Evolutionary conservation across 495 filamentous ascomycete genomes (phyloP), one percentile per base, ranked within the genome.

Genomic region (Penicillium angulare): DNA sequence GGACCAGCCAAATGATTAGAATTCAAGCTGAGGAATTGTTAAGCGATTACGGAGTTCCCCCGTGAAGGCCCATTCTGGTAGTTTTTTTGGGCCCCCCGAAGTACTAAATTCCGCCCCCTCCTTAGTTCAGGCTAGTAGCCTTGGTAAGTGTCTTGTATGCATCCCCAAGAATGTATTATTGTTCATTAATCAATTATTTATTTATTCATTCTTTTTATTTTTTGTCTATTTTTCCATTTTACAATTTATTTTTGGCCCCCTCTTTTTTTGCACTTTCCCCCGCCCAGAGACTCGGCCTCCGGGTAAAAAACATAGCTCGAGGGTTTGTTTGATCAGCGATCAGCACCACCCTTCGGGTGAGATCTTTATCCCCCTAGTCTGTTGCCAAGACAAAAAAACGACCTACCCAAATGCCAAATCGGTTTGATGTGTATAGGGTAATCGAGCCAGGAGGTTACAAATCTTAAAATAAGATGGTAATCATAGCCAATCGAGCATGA

Each of bases 361-460:
- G 61, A 65, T 65, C 61, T 61, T 65, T 65, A 65, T 57, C 61
- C 61, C 46, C 46, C 56, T 64, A 64, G 61, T 56, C 55, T 51
- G 47, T 47, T 57, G 55, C 59, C 58, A 65, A 61, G 59, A 34
- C 38, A 36, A 42, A 18, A 27, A 21, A 10, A 9, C 0, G 10
- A 12, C 10, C 12, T 41, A 8, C 12, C n/a, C 12, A 18, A 41
- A n/a, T 41, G n/a, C 10, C 3, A 12, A 4, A 18, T 41, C 15
- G 5, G 20, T 41, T 36, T 13, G 7, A 7, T 20, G 10, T 12
- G 20, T n/a, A 43, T 29, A 7, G 26, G 26, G 12, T 6, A 29
- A 29, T 6, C 5, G 12, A 29, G 26, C 6, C 6, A 29, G 12
- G 26, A 29, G 12, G 26, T 29, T 29, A 29, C 26, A 29, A 6